phyloP scores from a whole-genome alignment of 495 filamentous ascomycete species.

The Penicillium paradoxum region DNA sequence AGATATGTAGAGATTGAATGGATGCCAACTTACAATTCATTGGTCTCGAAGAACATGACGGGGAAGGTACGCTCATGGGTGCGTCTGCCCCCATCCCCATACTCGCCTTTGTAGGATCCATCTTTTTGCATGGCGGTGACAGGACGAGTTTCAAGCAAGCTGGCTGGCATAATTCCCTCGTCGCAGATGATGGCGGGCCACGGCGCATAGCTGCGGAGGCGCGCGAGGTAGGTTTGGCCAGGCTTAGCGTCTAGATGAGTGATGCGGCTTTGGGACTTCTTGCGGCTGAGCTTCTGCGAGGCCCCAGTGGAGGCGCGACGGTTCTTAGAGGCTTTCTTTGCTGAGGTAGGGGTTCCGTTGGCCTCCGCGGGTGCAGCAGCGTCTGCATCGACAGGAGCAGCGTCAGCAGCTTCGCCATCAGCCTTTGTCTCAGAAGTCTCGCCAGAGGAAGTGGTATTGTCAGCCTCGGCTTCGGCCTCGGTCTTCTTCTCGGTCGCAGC shows the following conservation, averaged over 20 bases:
- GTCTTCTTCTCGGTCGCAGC: slow-evolving; percentile 30
- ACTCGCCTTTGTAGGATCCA: slow-evolving; percentile 79
- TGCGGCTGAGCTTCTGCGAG: slow-evolving; percentile 74
- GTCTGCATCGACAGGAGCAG: slow-evolving; percentile 25
- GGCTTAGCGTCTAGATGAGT: slow-evolving; percentile 73
- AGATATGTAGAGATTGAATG: neutral
- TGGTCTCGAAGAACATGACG: slow-evolving; percentile 88
- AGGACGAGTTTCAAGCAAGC: slow-evolving; percentile 65
- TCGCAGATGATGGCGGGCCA: slow-evolving; percentile 91
- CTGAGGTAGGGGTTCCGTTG: slow-evolving; percentile 44
- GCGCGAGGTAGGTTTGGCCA: slow-evolving; percentile 79
- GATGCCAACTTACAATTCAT: slow-evolving; percentile 77
- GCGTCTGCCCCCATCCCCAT: slow-evolving; percentile 76
- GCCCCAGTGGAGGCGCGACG: slow-evolving; percentile 66
- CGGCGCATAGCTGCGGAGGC: slow-evolving; percentile 81
- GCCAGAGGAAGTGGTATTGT: slow-evolving; percentile 22
- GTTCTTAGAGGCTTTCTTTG: slow-evolving; percentile 44
- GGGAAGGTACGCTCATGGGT: slow-evolving; percentile 79
- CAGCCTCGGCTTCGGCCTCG: slow-evolving; percentile 22
- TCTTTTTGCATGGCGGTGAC: slow-evolving; percentile 75
- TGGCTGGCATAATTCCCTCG: slow-evolving; percentile 80
- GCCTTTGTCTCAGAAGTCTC: slow-evolving; percentile 34
- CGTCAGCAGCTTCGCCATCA: slow-evolving; percentile 21
- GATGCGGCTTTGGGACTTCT: slow-evolving; percentile 68
- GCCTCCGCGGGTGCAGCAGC: slow-evolving; percentile 26